Base-by-base conservation (phyloP, 345 rosid genomes). In the Gossypium bickii region DNA sequence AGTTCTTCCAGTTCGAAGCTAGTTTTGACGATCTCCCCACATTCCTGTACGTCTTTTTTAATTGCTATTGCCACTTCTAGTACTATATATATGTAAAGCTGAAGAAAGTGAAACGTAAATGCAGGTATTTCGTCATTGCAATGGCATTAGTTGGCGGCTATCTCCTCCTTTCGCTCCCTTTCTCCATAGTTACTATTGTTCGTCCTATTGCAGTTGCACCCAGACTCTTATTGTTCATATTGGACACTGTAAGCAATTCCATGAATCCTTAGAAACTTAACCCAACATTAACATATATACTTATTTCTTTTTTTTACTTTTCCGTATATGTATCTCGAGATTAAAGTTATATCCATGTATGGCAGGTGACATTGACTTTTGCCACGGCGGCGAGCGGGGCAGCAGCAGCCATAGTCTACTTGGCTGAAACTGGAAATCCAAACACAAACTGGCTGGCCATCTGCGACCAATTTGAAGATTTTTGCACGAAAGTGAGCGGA, bases 1-100 rank as follows among this genome's bases (percentile, higher is more conserved):
- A 87, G 84, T 94, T 92, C 85, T 87, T 90, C 79, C 97, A 88
- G 72, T 92, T 94, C 74, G 72, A 94, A 85, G 98, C 98, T 67
- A 62, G 78, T 24, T 92, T 92, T 44, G 89, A 94, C 52, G 97
- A 90, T 78, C 78, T 92, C 43, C 91, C 94, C 59, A 82, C 93
- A 1, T 87, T 90, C 41, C 81, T 60, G 97, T 90, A 80, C 3
- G 91, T 74, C 2, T 34, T 34, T 5, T 34, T 34, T 34, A 5
- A 34, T 34, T 34, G 41, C 41, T 34, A 34, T 34, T 34, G 41
- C 41, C 41, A 34, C 5, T 34, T 34, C 41, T 34, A 34, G 41
- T 5, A 34, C 7, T 4, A 13, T 12, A 2, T 51, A 51, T 15
- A 5, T 29, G 15, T 51, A 51, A 12, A 3, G 7, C n/a, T n/a